phyloP scores from a whole-genome alignment of 768 basidiomycete genomes.

The Cyathus striatus region DNA sequence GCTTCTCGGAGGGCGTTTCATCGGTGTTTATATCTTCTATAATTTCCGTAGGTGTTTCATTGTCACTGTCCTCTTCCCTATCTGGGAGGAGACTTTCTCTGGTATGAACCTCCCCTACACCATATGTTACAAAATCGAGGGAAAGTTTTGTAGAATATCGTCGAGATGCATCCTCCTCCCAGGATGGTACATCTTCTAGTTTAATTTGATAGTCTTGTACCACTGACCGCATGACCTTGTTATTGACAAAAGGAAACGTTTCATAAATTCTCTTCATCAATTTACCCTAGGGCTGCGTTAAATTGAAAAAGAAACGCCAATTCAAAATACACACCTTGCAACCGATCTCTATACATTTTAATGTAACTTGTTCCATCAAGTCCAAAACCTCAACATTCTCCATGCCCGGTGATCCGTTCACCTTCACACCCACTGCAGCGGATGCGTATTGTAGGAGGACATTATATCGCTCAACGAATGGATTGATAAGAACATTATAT shows the following conservation, averaged over 20 bases:
- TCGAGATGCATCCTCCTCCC: constrained; percentile 41
- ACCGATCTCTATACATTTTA: constrained; percentile 54
- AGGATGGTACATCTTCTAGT: constrained; percentile 51
- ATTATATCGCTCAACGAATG: constrained; percentile 59
- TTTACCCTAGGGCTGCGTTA: constrained; percentile 44
- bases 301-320: not conserved
- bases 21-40: too few species aligned
- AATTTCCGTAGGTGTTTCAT: too few species aligned
- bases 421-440: constrained; percentile 24
- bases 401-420: constrained; percentile 36
- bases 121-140: constrained; percentile 39
- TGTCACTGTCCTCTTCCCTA: constrained; percentile 10
- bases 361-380: constrained; percentile 56
- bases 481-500: constrained; percentile 58
- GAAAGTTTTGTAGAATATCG: constrained; percentile 48
- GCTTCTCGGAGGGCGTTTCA: not conserved
- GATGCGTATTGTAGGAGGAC: constrained; percentile 46
- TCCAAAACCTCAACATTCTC: constrained; percentile 31
- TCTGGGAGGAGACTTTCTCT: constrained; percentile 15
- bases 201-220: constrained; percentile 45
- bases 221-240: constrained; percentile 38
- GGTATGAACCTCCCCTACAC: constrained; percentile 20
- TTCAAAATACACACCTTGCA: constrained; percentile 45
- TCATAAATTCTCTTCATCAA: constrained; percentile 57
- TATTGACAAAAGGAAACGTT: constrained; percentile 34